Evolutionary conservation across 768 basidiomycete species (phyloP).

Genomic region (Tylopilus vinaceipallidus): DNA sequence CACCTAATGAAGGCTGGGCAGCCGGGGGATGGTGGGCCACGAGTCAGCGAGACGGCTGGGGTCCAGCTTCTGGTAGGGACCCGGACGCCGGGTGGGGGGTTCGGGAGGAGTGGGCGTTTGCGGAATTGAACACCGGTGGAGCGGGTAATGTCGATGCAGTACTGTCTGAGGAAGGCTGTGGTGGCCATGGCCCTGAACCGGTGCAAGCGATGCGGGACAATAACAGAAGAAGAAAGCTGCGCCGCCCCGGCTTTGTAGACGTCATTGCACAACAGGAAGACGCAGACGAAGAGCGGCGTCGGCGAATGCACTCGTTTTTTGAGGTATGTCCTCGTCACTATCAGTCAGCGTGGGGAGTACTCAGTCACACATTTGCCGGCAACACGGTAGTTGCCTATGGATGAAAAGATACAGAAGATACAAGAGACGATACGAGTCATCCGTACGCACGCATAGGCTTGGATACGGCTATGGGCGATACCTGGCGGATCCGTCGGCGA

Average conservation of each 20-base stretch:
- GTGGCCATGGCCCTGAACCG: background rate
- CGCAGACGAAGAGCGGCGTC: conserved; percentile 38
- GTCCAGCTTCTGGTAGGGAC: background rate
- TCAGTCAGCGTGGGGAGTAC: background rate
- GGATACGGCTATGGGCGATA: background rate
- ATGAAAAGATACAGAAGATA: conserved; percentile 53
- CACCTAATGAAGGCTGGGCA: conserved; percentile 4
- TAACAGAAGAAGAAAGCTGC: conserved; percentile 14
- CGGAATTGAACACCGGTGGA: background rate
- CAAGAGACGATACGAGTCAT: conserved; percentile 46
- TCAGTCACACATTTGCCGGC: background rate
- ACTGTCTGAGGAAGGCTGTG: conserved; percentile 9
- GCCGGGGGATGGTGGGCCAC: conserved; percentile 8
- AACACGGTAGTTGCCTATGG: conserved; percentile 49
- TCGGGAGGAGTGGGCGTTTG: conserved; percentile 15
- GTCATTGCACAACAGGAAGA: conserved; percentile 40
- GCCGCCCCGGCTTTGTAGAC: conserved; percentile 49
- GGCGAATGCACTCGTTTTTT: conserved; percentile 50
- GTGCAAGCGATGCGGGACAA: conserved; percentile 1
- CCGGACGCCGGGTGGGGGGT: conserved; percentile 23
- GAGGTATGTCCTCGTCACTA: conserved; percentile 36
- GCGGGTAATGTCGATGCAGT: background rate
- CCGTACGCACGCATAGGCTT: conserved; percentile 16
- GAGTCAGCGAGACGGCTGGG: conserved; percentile 14
- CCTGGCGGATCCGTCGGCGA: background rate